These are phyloP conservation scores for Strobilomyces dryophilus DNA, from an alignment of 768 basidiomycete genomes.

Conservation along the genomic window DNA sequence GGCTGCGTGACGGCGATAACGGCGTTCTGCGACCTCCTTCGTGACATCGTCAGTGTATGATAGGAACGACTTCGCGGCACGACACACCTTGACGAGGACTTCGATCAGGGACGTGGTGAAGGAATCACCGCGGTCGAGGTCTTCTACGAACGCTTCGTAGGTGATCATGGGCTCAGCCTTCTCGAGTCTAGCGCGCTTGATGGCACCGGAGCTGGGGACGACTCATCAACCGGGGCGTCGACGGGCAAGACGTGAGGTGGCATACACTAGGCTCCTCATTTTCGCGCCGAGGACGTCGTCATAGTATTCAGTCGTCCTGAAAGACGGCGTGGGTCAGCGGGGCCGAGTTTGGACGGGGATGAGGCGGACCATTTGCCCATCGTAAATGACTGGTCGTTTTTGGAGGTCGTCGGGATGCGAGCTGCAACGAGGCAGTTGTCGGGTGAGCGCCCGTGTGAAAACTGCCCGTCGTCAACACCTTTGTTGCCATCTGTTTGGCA, in stretches of 20 bases:
- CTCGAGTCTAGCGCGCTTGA: conserved; percentile 65
- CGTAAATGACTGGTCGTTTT: conserved; percentile 13
- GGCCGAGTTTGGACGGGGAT: neutral
- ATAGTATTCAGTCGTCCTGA: conserved; percentile 66
- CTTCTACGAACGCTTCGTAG: conserved; percentile 73
- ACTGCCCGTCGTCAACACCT: conserved; percentile 12
- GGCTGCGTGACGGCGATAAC: conserved; percentile 43
- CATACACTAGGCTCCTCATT: conserved; percentile 77
- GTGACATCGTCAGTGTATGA: conserved; percentile 1
- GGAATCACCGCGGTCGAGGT: conserved; percentile 74
- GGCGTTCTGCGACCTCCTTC: conserved; percentile 77
- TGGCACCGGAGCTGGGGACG: conserved; percentile 59
- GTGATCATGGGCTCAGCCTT: conserved; percentile 59
- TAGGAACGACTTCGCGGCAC: neutral
- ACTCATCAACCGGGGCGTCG: neutral
- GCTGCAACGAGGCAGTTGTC: conserved; percentile 26
- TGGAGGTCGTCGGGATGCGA: conserved; percentile 4
- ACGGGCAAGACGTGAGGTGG: conserved; percentile 1
- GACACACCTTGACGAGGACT: conserved; percentile 66
- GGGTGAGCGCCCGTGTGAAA: conserved; percentile 21
- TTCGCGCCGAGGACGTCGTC: conserved; percentile 73
- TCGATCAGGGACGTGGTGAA: conserved; percentile 76
- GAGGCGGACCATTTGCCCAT: conserved; percentile 71
- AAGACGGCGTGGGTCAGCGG: neutral
- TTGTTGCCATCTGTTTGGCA: conserved; percentile 20